These are phyloP conservation scores for Solanum gandarillasii DNA, from an alignment of 257 asterid species.

Conservation along the genomic window DNA sequence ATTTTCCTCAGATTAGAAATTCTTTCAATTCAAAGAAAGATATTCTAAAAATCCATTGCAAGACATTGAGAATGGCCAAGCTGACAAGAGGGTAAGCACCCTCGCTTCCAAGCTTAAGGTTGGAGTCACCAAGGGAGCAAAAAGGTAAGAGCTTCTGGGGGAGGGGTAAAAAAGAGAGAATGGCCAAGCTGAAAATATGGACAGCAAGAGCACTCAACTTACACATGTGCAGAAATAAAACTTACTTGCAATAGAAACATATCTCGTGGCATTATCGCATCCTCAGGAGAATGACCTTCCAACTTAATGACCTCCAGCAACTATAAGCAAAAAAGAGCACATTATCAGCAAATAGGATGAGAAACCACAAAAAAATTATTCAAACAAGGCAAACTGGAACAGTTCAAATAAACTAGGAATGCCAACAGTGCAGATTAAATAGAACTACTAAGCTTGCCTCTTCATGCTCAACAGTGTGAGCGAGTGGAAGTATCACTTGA, in stretches of 20 bases:
- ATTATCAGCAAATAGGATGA: neutral
- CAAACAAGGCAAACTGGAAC: neutral
- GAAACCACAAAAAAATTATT: neutral
- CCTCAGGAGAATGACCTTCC: constrained; percentile 72
- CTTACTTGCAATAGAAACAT: constrained; percentile 72
- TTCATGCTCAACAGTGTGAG: constrained; percentile 82
- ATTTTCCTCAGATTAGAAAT: neutral
- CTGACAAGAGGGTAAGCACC: neutral
- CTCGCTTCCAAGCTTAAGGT: neutral
- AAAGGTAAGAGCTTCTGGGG: neutral
- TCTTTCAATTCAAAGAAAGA: neutral
- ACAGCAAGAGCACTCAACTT: neutral
- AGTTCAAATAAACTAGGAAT: neutral
- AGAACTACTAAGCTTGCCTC: constrained; percentile 45
- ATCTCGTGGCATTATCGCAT: constrained; percentile 59
- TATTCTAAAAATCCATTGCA: neutral
- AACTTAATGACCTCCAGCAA: constrained; percentile 82
- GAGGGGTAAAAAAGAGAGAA: neutral
- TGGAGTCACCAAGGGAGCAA: neutral
- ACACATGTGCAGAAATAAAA: neutral
- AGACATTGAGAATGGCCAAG: neutral
- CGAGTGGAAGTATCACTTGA: constrained; percentile 80
- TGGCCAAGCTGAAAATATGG: neutral
- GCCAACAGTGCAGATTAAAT: neutral
- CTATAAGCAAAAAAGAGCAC: constrained; percentile 23